Conservation (phyloP, 2,329 filamentous ascomycete genomes). For the Cadophora luteo-olivacea region DNA sequence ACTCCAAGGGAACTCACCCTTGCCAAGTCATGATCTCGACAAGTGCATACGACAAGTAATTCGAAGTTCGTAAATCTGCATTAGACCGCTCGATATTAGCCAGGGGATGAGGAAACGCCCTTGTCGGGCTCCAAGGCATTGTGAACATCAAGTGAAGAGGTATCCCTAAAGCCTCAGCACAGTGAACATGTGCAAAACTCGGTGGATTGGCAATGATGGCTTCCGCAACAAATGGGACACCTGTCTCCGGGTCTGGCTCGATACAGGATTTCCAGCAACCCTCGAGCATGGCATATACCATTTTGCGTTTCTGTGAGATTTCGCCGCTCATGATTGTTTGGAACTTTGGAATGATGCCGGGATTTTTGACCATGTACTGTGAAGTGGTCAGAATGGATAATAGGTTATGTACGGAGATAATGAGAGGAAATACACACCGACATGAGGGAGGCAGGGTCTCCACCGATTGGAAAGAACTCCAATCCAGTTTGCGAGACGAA, state of each 20-base stretch:
- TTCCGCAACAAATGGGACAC: slow-evolving; percentile 38
- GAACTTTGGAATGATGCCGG: slow-evolving; percentile 80
- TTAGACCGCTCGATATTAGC: slow-evolving; percentile 51
- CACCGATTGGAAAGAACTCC: slow-evolving; percentile 67
- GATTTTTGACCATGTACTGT: slow-evolving; percentile 80
- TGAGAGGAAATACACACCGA: slow-evolving; percentile 52
- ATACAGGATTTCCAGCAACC: slow-evolving; percentile 87
- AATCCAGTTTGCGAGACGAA: slow-evolving; percentile 58
- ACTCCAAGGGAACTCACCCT: slow-evolving; percentile 46
- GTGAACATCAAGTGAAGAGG: slow-evolving; percentile 33
- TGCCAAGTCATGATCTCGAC: slow-evolving; percentile 59
- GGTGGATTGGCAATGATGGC: slow-evolving; percentile 41
- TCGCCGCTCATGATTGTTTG: slow-evolving; percentile 77
- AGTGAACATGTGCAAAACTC: slow-evolving; percentile 41
- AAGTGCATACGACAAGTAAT: slow-evolving; percentile 54
- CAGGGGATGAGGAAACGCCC: slow-evolving; percentile 47
- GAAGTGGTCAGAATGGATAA: not conserved
- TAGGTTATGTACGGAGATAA: not conserved
- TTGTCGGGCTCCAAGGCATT: slow-evolving; percentile 36
- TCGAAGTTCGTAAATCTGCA: slow-evolving; percentile 46
- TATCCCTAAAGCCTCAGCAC: slow-evolving; percentile 30
- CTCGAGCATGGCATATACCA: slow-evolving; percentile 76
- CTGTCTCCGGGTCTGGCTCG: slow-evolving; percentile 52
- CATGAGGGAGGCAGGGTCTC: slow-evolving; percentile 76
- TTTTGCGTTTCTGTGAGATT: slow-evolving; percentile 71